phyloP scores from a whole-genome alignment of 2,329 filamentous ascomycete genomes.

The Lachnellula arida region DNA sequence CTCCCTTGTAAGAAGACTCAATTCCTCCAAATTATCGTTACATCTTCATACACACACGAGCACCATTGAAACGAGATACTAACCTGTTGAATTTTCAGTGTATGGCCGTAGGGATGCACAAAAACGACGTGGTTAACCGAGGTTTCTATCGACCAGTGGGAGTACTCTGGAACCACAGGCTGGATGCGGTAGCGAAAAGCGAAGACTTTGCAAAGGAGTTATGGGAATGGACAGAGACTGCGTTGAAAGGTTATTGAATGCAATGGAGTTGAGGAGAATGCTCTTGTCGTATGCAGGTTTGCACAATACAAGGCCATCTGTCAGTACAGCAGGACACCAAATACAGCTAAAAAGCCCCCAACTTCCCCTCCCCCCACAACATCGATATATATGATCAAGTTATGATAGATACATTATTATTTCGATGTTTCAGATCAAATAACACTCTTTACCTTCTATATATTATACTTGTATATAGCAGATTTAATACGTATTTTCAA shows the following conservation, averaged over 20 bases:
- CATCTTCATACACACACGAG: too few species aligned
- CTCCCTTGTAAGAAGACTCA: slow-evolving; percentile 26
- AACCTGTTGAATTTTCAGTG: slow-evolving; percentile 23
- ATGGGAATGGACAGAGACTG: slow-evolving; percentile 37
- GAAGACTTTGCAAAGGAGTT: slow-evolving; percentile 33
- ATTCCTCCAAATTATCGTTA: not conserved
- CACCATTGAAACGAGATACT: not conserved
- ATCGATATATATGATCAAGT: too few species aligned
- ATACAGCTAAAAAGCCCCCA: too few species aligned
- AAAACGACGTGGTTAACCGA: slow-evolving; percentile 26
- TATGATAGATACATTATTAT: too few species aligned
- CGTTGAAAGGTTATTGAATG: not conserved
- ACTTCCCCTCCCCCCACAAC: too few species aligned
- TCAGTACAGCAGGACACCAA: too few species aligned
- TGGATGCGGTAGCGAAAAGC: slow-evolving; percentile 22
- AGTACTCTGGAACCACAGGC: slow-evolving; percentile 24
- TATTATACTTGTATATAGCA: too few species aligned
- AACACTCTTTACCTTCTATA: too few species aligned
- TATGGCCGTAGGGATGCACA: slow-evolving; percentile 34
- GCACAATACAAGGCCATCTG: not conserved
- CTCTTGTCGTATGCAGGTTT: not conserved
- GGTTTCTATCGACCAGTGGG: slow-evolving; percentile 35
- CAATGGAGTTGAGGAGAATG: not conserved
- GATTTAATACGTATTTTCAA: too few species aligned
- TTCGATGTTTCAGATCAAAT: too few species aligned